Conservation (phyloP, 805 yeast genomes). For the Candida tammaniensis region DNA sequence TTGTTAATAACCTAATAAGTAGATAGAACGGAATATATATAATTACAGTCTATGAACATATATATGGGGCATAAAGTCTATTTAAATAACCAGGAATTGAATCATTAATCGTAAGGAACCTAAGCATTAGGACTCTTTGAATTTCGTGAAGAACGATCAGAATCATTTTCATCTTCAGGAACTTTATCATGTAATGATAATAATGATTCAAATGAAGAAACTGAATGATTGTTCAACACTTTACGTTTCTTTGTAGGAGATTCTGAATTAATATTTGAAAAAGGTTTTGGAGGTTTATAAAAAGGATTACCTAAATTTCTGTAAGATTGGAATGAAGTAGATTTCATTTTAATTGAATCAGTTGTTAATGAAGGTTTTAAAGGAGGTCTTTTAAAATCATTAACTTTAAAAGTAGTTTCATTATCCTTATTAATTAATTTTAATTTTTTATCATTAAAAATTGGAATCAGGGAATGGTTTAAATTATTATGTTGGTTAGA, state of each 20-base stretch:
- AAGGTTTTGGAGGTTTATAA: constrained; percentile 14
- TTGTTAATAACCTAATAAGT: too few species aligned
- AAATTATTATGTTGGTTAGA: not conserved
- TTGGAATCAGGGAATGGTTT: constrained; percentile 6
- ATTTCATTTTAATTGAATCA: constrained; percentile 1
- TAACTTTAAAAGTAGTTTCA: constrained; percentile 4
- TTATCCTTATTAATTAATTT: constrained; percentile 8
- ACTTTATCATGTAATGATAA: constrained; percentile 8
- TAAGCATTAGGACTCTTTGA: too few species aligned
- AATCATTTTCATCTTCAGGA: constrained; percentile 2
- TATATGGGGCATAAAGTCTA: too few species aligned
- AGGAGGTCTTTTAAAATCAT: constrained; percentile 18
- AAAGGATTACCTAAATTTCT: constrained; percentile 16
- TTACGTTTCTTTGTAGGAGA: constrained; percentile 14
- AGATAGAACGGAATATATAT: constrained; percentile 1
- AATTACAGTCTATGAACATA: constrained; percentile 8
- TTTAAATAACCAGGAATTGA: too few species aligned
- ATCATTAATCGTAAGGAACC: constrained; percentile 5
- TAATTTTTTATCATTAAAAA: constrained; percentile 10
- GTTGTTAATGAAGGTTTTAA: constrained; percentile 22
- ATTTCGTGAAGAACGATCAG: too few species aligned
- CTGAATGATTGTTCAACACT: constrained; percentile 8
- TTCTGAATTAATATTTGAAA: constrained; percentile 2
- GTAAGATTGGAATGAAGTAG: constrained; percentile 4
- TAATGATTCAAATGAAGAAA: constrained; percentile 10